Percentiles rank a stretch among this genome's conserved stretches.
Evolutionary conservation across 129 eudicot genomes (phyloP).

Genomic region (Calendula officinalis): DNA sequence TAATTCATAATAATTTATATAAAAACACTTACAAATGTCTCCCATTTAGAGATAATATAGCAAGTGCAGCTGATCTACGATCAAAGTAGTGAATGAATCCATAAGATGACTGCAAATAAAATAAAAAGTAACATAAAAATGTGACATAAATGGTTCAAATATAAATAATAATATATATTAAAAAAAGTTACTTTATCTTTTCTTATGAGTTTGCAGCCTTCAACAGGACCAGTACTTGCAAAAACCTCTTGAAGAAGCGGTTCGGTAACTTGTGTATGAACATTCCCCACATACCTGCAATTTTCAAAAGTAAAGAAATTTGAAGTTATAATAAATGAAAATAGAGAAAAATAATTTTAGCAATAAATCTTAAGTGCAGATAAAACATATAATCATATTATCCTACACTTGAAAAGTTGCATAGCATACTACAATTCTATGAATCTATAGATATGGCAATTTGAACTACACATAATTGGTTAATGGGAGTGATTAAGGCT

Average conservation of each 20-base stretch:
- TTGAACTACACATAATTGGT: conserved; percentile 12
- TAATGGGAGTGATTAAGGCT: conserved; percentile 8
- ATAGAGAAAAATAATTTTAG: conserved; percentile 8
- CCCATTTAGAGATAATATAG: conserved; percentile 80
- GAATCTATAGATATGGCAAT: conserved; percentile 1
- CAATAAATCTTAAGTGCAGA: conserved; percentile 13
- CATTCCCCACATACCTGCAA: conserved; percentile 90
- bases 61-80: conserved; percentile 90
- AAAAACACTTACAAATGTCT: conserved; percentile 80
- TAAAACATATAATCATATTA: conserved; percentile 26
- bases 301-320: conserved; percentile 46
- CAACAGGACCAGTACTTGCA: conserved; percentile 80
- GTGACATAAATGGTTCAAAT: background rate
- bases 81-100: conserved; percentile 90
- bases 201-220: conserved; percentile 83
- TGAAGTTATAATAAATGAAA: conserved; percentile 31
- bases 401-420: conserved; percentile 23
- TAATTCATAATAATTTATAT: background rate
- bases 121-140: background rate
- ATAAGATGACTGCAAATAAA: conserved; percentile 80
- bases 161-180: background rate
- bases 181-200: conserved; percentile 67
- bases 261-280: conserved; percentile 86
- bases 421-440: conserved; percentile 15
- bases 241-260: conserved; percentile 91